A percentile compares a stretch with the other conserved stretches of the same genome.
phyloP scores from a whole-genome alignment of 306 rosid genomes.

The Ormosia semicastrata region DNA sequence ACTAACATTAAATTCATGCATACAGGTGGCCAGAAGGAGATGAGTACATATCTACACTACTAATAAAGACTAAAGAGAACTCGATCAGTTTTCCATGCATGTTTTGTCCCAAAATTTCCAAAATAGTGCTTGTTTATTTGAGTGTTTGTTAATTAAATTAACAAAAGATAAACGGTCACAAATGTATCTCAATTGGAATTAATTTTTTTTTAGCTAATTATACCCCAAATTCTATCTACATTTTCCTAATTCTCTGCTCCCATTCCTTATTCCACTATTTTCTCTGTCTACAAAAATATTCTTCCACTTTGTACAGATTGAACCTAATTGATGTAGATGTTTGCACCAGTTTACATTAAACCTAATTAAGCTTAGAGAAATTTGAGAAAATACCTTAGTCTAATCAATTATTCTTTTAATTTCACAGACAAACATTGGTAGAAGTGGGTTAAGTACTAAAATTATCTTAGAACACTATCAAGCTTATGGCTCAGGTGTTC shows the following conservation, averaged over 20 bases:
- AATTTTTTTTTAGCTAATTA: not conserved
- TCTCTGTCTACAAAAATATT: not conserved
- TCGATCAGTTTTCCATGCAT: not conserved
- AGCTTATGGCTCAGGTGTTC: not conserved
- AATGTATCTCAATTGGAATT: not conserved
- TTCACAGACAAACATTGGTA: not conserved
- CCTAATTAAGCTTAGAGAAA: too few relatives aligned
- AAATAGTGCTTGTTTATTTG: not conserved
- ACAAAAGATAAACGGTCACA: not conserved
- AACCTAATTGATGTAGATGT: too few relatives aligned
- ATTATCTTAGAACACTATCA: not conserved
- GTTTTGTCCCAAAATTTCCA: not conserved
- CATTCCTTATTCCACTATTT: not conserved
- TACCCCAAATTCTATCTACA: not conserved
- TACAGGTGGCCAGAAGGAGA: not conserved
- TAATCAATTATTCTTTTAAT: not conserved
- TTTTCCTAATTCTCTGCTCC: not conserved
- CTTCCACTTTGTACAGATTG: not conserved
- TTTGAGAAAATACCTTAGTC: not conserved
- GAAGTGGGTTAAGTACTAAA: not conserved
- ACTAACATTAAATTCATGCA: not conserved
- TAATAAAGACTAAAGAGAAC: not conserved
- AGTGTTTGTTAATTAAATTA: not conserved
- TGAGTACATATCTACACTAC: not conserved
- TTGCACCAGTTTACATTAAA: too few relatives aligned